Conservation (phyloP, 371 early-diverging fungal genomes). For the Mortierella sp. region DNA sequence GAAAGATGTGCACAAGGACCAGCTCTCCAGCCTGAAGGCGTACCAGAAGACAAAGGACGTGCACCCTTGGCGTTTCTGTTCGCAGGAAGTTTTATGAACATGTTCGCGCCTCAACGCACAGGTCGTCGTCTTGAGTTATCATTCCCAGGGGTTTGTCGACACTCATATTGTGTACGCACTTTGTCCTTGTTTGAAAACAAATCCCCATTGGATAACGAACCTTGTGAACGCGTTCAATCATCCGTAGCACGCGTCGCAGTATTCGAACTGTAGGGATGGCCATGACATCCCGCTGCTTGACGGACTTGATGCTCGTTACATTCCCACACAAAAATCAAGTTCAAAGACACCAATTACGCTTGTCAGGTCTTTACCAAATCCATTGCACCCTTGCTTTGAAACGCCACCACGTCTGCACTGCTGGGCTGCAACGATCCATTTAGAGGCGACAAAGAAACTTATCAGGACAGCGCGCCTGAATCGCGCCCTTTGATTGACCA, state of each 20-base stretch:
- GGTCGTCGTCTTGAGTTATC: slow-evolving; percentile 67
- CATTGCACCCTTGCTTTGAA: slow-evolving; percentile 73
- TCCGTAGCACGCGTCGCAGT: slow-evolving; percentile 94
- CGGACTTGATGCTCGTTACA: slow-evolving; percentile 87
- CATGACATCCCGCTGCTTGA: slow-evolving; percentile 90
- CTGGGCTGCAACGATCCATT: slow-evolving; percentile 92
- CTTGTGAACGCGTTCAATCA: too few species aligned
- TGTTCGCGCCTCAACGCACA: slow-evolving; percentile 19
- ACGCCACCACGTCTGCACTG: slow-evolving; percentile 90
- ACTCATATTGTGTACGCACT: slow-evolving; percentile 81
- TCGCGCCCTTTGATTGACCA: slow-evolving; percentile 83
- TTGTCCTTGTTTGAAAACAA: background rate
- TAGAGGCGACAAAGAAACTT: slow-evolving; percentile 74
- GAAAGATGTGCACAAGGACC: slow-evolving; percentile 46
- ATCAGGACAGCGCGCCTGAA: slow-evolving; percentile 91
- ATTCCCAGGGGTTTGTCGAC: slow-evolving; percentile 91
- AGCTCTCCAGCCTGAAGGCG: slow-evolving; percentile 14
- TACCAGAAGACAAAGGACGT: slow-evolving; percentile 23
- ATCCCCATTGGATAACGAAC: too few species aligned
- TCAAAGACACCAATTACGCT: slow-evolving; percentile 72
- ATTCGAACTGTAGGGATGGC: slow-evolving; percentile 85
- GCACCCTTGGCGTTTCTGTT: too few species aligned
- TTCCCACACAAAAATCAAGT: slow-evolving; percentile 86
- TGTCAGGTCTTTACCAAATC: slow-evolving; percentile 68
- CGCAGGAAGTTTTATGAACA: too few species aligned